Evolutionary conservation across 225 moss, liverwort and hornwort genomes (phyloP).

Genomic region (Marchantia polymorpha): DNA sequence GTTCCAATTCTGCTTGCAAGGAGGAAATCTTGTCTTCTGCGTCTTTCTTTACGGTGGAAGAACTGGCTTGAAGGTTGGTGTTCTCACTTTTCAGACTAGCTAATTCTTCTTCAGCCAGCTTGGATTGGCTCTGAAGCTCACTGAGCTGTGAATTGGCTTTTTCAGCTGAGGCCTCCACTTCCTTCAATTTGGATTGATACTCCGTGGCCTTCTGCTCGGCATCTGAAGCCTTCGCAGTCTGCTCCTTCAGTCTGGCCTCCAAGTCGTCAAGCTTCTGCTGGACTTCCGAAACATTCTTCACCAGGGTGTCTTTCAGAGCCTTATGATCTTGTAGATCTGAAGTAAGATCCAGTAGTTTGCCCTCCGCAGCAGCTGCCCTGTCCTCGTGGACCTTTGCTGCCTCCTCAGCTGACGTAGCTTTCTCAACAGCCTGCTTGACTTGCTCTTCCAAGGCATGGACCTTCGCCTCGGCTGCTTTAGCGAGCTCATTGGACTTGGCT

Average conservation of each 20-base stretch:
- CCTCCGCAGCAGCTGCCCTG: slow-evolving; percentile 29
- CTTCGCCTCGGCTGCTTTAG: slow-evolving; percentile 23
- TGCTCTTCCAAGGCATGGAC: slow-evolving; percentile 29
- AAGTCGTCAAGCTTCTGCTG: slow-evolving; percentile 22
- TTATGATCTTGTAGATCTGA: slow-evolving; percentile 26
- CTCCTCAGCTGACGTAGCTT: slow-evolving; percentile 22
- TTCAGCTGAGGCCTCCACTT: slow-evolving; percentile 10
- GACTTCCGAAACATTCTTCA: slow-evolving; percentile 17
- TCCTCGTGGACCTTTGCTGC: slow-evolving; percentile 31
- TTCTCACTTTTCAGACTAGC: slow-evolving; percentile 7
- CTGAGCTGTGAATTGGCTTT: slow-evolving; percentile 3
- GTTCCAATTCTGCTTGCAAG: slow-evolving; percentile 22
- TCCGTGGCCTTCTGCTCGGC: slow-evolving; percentile 19
- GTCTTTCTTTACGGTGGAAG: slow-evolving; percentile 14
- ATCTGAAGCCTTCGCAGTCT: slow-evolving; percentile 16
- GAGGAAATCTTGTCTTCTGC: slow-evolving; percentile 17
- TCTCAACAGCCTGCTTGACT: slow-evolving; percentile 23
- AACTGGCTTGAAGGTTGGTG: slow-evolving; percentile 2
- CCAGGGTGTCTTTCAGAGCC: slow-evolving; percentile 9
- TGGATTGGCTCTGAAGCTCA: slow-evolving; percentile 5
- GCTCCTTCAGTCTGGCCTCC: slow-evolving; percentile 24
- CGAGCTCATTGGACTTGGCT: slow-evolving; percentile 9
- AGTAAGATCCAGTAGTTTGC: slow-evolving; percentile 36
- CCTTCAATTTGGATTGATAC: slow-evolving; percentile 24
- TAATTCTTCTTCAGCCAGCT: slow-evolving; percentile 19